Evolutionary conservation across 1,284 basidiomycete species (phyloP), one percentile per base, ranked within the genome.

Genomic region (Rhodotorula sp.): DNA sequence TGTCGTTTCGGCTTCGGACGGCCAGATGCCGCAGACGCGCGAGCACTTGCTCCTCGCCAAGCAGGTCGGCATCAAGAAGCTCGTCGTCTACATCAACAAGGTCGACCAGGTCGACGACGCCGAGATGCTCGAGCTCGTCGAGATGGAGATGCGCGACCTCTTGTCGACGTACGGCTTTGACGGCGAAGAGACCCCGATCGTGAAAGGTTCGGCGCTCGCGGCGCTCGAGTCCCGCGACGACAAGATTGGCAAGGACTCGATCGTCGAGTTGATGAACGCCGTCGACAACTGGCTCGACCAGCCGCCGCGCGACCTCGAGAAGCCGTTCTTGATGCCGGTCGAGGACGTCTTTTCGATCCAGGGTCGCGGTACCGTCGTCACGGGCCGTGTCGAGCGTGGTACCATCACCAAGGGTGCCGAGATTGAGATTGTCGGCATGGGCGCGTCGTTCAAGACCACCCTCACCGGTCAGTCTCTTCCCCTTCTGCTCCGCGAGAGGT

Each of bases 71-170:
- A 92, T 99, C 82, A 95, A 96, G 84, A 93, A 91, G 83, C 88
- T 99, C 55, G 93, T 99, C 74, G 96, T 99, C 76, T 99, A 98
- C 85, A 95, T 99, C 82, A 99, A 99, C 90, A 97, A 98, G 84
- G 90, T 99, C 74, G 96, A 99, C 84, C 88, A 91, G 85, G 91
- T 99, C 71, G 88, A 91, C 75, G 96, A 99, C 86, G 87, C 89
- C 45, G 96, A 99, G 86, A 98, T 99, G 94, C 85, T 99, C 71
- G 94, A 98, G 84, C 90, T 99, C 69, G 96, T 99, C 74, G 96
- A 99, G 79, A 99, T 99, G 95, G 96, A 99, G 86, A 99, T 99
- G 90, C 89, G 96, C 69, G 96, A 99, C 80, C 85, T 99, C n/a
- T 87, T 99, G 60, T 84, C 87, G 37, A 89, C 89, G 42, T 83